A percentile compares a stretch with the other conserved stretches of the same genome.
Conservation (phyloP, 345 rosid species). For the Lepidium africanum region DNA sequence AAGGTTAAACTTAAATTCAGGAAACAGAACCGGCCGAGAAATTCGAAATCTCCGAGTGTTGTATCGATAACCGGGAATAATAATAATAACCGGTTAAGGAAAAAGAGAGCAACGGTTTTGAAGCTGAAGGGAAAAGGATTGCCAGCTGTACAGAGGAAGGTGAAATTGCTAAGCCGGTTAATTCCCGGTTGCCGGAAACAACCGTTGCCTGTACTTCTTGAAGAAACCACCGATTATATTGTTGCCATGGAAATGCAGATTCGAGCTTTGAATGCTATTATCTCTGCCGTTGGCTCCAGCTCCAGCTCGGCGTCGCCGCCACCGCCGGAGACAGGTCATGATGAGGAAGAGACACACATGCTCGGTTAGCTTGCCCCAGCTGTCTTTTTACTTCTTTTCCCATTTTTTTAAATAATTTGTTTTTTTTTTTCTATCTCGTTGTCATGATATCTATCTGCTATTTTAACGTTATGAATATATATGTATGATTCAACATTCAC, state of each 20-base stretch:
- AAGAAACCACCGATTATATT: conserved; percentile 89
- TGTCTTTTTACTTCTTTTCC: background rate
- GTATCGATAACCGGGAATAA: conserved; percentile 19
- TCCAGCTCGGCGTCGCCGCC: conserved; percentile 22
- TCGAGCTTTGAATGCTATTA: conserved; percentile 65
- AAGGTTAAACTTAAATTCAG: conserved; percentile 54
- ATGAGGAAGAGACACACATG: conserved; percentile 6
- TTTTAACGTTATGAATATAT: background rate
- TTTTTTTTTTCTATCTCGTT: background rate
- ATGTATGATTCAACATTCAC: background rate
- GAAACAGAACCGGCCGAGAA: conserved; percentile 46
- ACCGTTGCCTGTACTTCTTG: conserved; percentile 71
- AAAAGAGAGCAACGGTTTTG: conserved; percentile 53
- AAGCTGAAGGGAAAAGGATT: conserved; percentile 48
- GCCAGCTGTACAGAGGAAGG: conserved; percentile 71
- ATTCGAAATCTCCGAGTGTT: conserved; percentile 5
- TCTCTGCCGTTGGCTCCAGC: conserved; percentile 29
- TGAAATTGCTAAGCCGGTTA: conserved; percentile 63
- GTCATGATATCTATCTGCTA: background rate
- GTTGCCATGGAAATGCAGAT: conserved; percentile 98
- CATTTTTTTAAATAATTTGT: background rate
- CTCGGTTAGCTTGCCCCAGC: conserved; percentile 17
- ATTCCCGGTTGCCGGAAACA: conserved; percentile 97
- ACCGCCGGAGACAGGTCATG: background rate
- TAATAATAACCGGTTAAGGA: conserved; percentile 38